Evolutionary conservation across 306 rosid genomes (phyloP).

Genomic region (Clitoria ternatea): DNA sequence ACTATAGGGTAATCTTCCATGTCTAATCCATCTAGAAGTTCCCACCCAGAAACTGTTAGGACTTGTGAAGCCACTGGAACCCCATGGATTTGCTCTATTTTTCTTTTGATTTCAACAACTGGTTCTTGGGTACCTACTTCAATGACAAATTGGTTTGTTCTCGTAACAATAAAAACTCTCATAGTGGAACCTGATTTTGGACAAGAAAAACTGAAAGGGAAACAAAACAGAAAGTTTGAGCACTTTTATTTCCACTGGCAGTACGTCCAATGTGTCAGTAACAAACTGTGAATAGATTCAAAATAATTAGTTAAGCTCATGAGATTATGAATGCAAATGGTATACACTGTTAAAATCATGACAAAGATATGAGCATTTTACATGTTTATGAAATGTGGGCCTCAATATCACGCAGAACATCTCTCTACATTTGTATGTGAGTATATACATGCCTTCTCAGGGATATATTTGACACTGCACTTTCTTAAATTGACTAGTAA

Average conservation of each 20-base stretch:
- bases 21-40: constrained; percentile 77
- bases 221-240: constrained; percentile 9
- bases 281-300: constrained; percentile 10
- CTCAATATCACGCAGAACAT: constrained; percentile 23
- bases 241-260: constrained; percentile 14
- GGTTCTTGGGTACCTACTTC: constrained; percentile 60
- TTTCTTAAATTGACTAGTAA: neutral
- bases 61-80: constrained; percentile 58
- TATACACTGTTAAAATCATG: constrained; percentile 28
- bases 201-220: constrained; percentile 3
- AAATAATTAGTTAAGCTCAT: constrained; percentile 28
- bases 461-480: constrained; percentile 5
- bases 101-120: constrained; percentile 58
- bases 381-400: constrained; percentile 14
- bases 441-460: neutral
- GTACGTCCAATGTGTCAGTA: neutral
- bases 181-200: constrained; percentile 26
- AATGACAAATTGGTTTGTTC: constrained; percentile 41
- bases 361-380: constrained; percentile 27
- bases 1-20: constrained; percentile 87
- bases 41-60: constrained; percentile 69
- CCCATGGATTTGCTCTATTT: constrained; percentile 64
- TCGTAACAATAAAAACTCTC: constrained; percentile 43
- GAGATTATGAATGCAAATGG: constrained; percentile 24
- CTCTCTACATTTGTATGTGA: neutral